Evolutionary conservation across 2,329 filamentous ascomycete genomes (phyloP).

Genomic region (Dactylellina cionopaga): DNA sequence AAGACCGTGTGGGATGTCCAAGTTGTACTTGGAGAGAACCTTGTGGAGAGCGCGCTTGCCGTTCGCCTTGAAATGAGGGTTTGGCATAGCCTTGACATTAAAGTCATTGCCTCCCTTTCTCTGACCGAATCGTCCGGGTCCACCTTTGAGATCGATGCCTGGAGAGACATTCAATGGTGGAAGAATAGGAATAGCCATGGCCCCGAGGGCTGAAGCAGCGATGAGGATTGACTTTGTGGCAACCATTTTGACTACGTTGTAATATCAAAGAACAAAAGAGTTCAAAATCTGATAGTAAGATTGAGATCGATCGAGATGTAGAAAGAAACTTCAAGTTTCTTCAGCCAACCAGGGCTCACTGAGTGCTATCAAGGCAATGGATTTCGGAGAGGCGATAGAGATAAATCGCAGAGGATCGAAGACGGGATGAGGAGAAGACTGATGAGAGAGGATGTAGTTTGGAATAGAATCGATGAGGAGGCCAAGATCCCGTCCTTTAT

Average conservation of each 20-base stretch:
- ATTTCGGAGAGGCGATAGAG: background rate
- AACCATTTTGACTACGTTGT: conserved; percentile 30
- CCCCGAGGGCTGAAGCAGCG: conserved; percentile 30
- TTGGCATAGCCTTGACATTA: conserved; percentile 61
- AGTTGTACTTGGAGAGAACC: conserved; percentile 35
- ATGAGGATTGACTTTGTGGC: conserved; percentile 30
- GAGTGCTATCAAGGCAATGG: background rate
- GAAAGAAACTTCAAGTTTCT: conserved; percentile 1
- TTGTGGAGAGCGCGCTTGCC: conserved; percentile 38
- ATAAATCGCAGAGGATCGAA: background rate
- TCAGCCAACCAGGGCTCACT: conserved; percentile 34
- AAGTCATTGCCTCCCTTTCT: conserved; percentile 61
- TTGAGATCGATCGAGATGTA: background rate
- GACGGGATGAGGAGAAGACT: conserved; percentile 22
- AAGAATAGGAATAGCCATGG: conserved; percentile 32
- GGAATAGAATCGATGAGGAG: conserved; percentile 1
- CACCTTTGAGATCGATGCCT: conserved; percentile 37
- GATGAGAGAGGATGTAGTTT: conserved; percentile 9
- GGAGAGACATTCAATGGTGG: conserved; percentile 44
- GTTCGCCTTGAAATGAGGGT: conserved; percentile 58
- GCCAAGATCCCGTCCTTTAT: conserved; percentile 24
- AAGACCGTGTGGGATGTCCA: conserved; percentile 18
- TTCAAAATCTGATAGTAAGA: background rate
- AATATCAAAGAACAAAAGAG: background rate
- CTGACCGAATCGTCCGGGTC: conserved; percentile 31